Conservation (phyloP, 805 yeast genomes). For the Kregervanrija delftensis region DNA sequence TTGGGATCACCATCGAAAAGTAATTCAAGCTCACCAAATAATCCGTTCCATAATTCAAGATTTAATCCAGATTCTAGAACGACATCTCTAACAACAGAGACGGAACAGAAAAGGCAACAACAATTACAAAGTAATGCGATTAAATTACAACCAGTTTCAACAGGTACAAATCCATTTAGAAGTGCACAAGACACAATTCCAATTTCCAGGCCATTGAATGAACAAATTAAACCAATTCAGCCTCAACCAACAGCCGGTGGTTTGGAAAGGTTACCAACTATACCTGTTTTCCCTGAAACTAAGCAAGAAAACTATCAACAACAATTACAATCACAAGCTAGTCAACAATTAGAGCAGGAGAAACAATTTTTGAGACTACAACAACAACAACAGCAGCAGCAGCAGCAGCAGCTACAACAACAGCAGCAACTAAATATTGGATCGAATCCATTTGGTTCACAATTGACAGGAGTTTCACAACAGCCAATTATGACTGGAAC, state of each 20-base stretch:
- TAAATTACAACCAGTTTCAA: conserved; percentile 17
- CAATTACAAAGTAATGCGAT: conserved; percentile 3
- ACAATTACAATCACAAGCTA: conserved; percentile 15
- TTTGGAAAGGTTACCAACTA: conserved; percentile 55
- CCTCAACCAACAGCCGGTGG: conserved; percentile 67
- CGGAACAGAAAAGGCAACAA: conserved; percentile 5
- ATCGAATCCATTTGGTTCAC: neutral
- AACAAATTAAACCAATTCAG: conserved; percentile 25
- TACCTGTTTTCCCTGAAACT: conserved; percentile 67
- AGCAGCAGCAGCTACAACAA: conserved; percentile 5
- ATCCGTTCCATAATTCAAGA: conserved; percentile 24
- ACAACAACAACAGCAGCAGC: conserved; percentile 15
- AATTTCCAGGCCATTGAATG: conserved; percentile 15
- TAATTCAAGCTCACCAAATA: conserved; percentile 12
- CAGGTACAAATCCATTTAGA: conserved; percentile 61
- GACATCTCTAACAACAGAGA: conserved; percentile 15
- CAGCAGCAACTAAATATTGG: neutral
- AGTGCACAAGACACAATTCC: conserved; percentile 15
- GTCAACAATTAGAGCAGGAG: conserved; percentile 15
- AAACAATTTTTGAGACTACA: conserved; percentile 14
- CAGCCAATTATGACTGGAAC: neutral
- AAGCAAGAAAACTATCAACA: conserved; percentile 17
- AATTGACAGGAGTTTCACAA: conserved; percentile 2
- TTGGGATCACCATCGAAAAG: too few relatives aligned
- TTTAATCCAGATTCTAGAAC: conserved; percentile 17